phyloP scores from a whole-genome alignment of 768 basidiomycete species.

The Porphyrellus cyaneotinctus region DNA sequence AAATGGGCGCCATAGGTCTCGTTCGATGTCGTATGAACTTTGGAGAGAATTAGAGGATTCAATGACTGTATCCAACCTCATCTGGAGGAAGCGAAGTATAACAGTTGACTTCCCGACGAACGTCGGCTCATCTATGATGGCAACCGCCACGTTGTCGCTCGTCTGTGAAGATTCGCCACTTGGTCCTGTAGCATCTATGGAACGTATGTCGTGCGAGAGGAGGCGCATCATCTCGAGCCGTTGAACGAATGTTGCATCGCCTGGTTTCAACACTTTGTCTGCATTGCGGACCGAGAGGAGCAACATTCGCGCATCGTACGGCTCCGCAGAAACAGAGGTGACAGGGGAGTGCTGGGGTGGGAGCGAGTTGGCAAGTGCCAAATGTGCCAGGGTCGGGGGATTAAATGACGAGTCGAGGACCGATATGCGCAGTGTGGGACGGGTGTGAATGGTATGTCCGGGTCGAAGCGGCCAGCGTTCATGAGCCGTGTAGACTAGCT shows the following conservation, averaged over 20 bases:
- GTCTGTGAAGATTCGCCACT: conserved; percentile 2
- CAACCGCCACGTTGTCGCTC: conserved; percentile 61
- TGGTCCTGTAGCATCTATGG: background rate
- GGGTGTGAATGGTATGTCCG: conserved; percentile 5
- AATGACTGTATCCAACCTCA: conserved; percentile 14
- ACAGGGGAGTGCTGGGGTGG: conserved; percentile 8
- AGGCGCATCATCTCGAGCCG: conserved; percentile 83
- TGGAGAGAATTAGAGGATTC: background rate
- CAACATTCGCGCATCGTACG: conserved; percentile 71
- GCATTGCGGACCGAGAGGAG: conserved; percentile 83
- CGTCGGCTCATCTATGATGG: conserved; percentile 80
- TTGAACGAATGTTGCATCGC: conserved; percentile 72
- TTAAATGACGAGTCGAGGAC: conserved; percentile 94
- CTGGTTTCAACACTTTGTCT: conserved; percentile 69
- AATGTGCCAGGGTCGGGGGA: conserved; percentile 84
- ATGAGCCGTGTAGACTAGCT: conserved; percentile 61
- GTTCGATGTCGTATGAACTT: conserved; percentile 10
- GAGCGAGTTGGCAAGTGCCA: conserved; percentile 59
- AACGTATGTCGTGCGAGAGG: conserved; percentile 48
- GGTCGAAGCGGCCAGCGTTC: conserved; percentile 59
- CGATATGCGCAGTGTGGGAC: conserved; percentile 46
- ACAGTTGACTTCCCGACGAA: conserved; percentile 77
- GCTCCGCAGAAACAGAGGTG: background rate
- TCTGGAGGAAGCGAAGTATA: conserved; percentile 49
- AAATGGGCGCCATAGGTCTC: conserved; percentile 1